Conservation (phyloP, 106 monocot species). For the Phalaenopsis equestris region DNA sequence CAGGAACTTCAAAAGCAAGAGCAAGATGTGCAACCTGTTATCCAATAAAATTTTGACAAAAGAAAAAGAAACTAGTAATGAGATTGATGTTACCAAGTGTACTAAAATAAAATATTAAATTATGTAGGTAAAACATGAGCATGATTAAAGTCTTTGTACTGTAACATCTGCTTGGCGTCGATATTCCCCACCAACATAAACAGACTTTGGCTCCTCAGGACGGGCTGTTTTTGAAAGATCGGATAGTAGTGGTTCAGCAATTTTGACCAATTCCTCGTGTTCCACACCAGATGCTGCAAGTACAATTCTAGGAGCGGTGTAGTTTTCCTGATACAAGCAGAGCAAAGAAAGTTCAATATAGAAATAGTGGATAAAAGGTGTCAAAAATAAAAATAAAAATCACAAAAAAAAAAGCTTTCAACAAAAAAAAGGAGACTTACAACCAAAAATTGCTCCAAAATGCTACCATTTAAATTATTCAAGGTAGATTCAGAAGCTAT, state of each 20-base stretch:
- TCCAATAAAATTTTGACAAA: slow-evolving; percentile 3
- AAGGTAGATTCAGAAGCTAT: slow-evolving; percentile 67
- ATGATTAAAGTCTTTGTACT: slow-evolving; percentile 10
- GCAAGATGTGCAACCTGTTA: slow-evolving; percentile 70
- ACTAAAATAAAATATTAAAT: background rate
- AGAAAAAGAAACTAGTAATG: background rate
- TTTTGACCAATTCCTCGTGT: slow-evolving; percentile 67
- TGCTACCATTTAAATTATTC: slow-evolving; percentile 39
- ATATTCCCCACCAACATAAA: slow-evolving; percentile 78
- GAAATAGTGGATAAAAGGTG: background rate
- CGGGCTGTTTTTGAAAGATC: slow-evolving; percentile 59
- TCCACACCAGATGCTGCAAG: slow-evolving; percentile 89
- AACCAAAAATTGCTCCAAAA: slow-evolving; percentile 63
- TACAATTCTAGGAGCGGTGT: slow-evolving; percentile 79
- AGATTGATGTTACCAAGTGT: background rate
- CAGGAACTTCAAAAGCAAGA: slow-evolving; percentile 90
- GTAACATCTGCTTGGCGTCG: slow-evolving; percentile 70
- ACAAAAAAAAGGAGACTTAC: slow-evolving; percentile 29
- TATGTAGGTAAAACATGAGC: slow-evolving; percentile 4
- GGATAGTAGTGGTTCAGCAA: slow-evolving; percentile 68
- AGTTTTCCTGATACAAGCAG: slow-evolving; percentile 51
- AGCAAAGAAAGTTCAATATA: background rate
- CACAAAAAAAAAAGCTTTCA: background rate
- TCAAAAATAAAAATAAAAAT: background rate
- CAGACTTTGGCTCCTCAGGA: slow-evolving; percentile 60